Evolutionary conservation across 2,329 filamentous ascomycete species (phyloP).

Genomic region (Colletotrichum godetiae): DNA sequence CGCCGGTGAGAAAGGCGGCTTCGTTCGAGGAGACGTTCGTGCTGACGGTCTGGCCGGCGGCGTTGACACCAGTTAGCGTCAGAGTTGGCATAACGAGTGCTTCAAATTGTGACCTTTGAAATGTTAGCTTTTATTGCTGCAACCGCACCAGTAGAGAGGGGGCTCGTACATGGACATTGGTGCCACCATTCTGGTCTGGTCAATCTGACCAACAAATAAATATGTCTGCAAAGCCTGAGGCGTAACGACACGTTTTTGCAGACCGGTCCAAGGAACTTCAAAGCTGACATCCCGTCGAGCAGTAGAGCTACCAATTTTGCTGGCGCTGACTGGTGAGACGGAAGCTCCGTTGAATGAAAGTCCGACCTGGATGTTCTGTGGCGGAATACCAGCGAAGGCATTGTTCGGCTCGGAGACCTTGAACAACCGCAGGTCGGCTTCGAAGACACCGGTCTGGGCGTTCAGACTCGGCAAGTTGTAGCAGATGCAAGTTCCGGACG

Average conservation of each 20-base stretch:
- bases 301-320: conserved; percentile 41
- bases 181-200: conserved; percentile 63
- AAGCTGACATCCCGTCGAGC: conserved; percentile 35
- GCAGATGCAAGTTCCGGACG: conserved; percentile 82
- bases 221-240: conserved; percentile 70
- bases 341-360: conserved; percentile 66
- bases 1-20: conserved; percentile 76
- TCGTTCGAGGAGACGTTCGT: conserved; percentile 77
- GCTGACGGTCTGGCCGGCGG: conserved; percentile 62
- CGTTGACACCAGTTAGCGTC: conserved; percentile 69
- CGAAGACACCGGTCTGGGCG: conserved; percentile 75
- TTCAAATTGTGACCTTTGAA: conserved; percentile 66
- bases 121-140: conserved; percentile 24
- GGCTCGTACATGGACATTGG: conserved; percentile 70
- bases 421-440: conserved; percentile 81
- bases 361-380: conserved; percentile 64
- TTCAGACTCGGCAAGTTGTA: conserved; percentile 83
- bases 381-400: conserved; percentile 62
- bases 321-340: conserved; percentile 54
- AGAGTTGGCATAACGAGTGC: conserved; percentile 75
- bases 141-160: neutral
- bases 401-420: conserved; percentile 71
- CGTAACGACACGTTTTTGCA: conserved; percentile 35
- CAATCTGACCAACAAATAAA: conserved; percentile 76
- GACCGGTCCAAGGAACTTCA: conserved; percentile 1